Percentiles rank a stretch among this genome's conserved stretches.
phyloP scores from a whole-genome alignment of 805 yeast species.

The Yamadazyma akitaensis region DNA sequence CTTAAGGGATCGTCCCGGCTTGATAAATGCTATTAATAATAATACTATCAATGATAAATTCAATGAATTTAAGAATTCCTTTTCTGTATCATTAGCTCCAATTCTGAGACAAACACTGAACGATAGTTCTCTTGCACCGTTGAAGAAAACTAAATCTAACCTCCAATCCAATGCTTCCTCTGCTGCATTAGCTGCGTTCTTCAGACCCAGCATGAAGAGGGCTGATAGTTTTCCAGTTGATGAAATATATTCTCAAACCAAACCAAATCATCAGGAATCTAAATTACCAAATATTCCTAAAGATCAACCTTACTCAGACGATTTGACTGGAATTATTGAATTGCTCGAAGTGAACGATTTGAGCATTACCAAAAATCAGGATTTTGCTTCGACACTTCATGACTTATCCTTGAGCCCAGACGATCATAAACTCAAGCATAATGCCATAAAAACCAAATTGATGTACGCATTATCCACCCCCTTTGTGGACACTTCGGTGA shows the following conservation, averaged over 20 bases:
- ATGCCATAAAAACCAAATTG: constrained; percentile 43
- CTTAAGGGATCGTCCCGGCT: constrained; percentile 59
- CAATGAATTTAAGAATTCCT: constrained; percentile 2
- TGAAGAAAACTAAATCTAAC: constrained; percentile 24
- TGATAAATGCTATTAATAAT: constrained; percentile 26
- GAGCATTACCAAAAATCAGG: constrained; percentile 26
- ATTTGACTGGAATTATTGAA: constrained; percentile 47
- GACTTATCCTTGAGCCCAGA: constrained; percentile 49
- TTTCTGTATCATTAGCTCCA: neutral
- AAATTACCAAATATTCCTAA: constrained; percentile 1
- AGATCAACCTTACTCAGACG: constrained; percentile 22
- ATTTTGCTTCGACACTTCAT: constrained; percentile 54
- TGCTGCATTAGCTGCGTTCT: constrained; percentile 45
- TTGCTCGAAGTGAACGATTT: constrained; percentile 41
- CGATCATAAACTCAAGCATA: constrained; percentile 31
- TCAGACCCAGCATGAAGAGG: constrained; percentile 36
- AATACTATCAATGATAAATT: neutral
- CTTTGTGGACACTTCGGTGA: constrained; percentile 44
- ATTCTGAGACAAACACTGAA: neutral
- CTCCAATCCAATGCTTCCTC: constrained; percentile 44
- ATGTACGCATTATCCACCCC: constrained; percentile 68
- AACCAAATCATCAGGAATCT: neutral
- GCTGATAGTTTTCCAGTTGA: constrained; percentile 35
- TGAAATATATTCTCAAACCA: constrained; percentile 11
- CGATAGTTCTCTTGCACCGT: neutral